A percentile compares a stretch with the other conserved stretches of the same genome.
Evolutionary conservation across 805 yeast genomes (phyloP).

Genomic region (Barnettozyma wickerhamii): DNA sequence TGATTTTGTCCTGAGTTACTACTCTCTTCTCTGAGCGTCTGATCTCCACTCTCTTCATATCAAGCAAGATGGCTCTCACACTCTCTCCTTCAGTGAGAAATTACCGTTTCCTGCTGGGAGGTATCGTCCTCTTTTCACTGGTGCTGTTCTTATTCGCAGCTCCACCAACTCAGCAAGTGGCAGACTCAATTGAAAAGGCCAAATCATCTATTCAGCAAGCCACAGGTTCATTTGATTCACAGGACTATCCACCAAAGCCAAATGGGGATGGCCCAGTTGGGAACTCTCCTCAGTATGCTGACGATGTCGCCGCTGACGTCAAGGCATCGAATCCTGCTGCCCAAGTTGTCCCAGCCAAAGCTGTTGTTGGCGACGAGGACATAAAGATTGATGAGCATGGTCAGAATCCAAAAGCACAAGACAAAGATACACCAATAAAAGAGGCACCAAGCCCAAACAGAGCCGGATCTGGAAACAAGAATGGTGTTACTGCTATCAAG

Average conservation of each 20-base stretch:
- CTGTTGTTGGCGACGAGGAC: conserved; percentile 25
- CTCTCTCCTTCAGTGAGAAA: conserved; percentile 36
- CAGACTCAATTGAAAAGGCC: conserved; percentile 29
- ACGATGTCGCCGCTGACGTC: conserved; percentile 17
- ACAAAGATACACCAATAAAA: conserved; percentile 24
- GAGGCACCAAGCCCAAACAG: conserved; percentile 27
- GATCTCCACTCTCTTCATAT: too few relatives aligned
- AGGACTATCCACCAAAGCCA: conserved; percentile 13
- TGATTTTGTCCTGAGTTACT: too few relatives aligned
- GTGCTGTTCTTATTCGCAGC: conserved; percentile 46
- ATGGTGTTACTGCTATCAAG: conserved; percentile 25
- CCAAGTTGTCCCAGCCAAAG: conserved; percentile 5
- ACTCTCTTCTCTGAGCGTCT: too few relatives aligned
- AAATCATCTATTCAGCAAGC: conserved; percentile 15
- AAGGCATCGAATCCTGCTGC: not conserved
- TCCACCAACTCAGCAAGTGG: conserved; percentile 36
- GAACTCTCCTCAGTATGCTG: conserved; percentile 25
- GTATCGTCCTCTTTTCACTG: conserved; percentile 46
- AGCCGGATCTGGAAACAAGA: conserved; percentile 7
- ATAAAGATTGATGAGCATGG: conserved; percentile 11
- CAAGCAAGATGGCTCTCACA: conserved; percentile 9
- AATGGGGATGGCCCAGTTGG: conserved; percentile 8
- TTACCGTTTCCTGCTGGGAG: conserved; percentile 48
- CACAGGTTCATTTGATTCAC: conserved; percentile 9
- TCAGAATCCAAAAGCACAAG: conserved; percentile 24